A percentile compares a stretch with the other conserved stretches of the same genome.
phyloP scores from a whole-genome alignment of 192 early-diverging fungal species.

The Coemansia sp. region DNA sequence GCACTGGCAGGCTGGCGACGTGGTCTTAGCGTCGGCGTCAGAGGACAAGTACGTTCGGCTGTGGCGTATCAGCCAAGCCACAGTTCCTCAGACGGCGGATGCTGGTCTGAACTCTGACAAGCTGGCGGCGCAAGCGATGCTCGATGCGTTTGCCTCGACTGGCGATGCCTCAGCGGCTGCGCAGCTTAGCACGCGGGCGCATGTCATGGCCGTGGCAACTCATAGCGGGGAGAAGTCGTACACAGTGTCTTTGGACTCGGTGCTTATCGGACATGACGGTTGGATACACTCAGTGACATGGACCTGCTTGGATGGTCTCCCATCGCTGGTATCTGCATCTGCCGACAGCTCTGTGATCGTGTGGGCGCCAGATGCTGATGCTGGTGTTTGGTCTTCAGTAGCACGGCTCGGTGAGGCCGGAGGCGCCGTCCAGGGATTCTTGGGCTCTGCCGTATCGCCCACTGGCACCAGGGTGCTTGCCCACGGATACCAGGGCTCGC shows the following conservation, averaged over 20 bases:
- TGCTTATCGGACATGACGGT: conserved; percentile 95
- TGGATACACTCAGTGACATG: conserved; percentile 90
- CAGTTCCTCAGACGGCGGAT: not conserved
- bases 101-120: not conserved
- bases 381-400: conserved; percentile 83
- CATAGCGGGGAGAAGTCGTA: conserved; percentile 8
- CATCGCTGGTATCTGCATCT: conserved; percentile 81
- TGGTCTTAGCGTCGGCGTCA: conserved; percentile 86
- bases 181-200: conserved; percentile 86
- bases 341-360: conserved; percentile 92
- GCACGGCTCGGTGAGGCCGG: conserved; percentile 91
- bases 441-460: conserved; percentile 73
- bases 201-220: conserved; percentile 31
- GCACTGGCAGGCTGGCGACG: conserved; percentile 73
- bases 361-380: conserved; percentile 80
- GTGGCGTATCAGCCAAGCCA: conserved; percentile 62
- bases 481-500: conserved; percentile 80
- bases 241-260: conserved; percentile 82
- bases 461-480: conserved; percentile 71
- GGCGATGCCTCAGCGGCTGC: conserved; percentile 4
- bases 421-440: conserved; percentile 80
- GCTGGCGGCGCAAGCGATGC: conserved; percentile 22
- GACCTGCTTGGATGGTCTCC: conserved; percentile 53
- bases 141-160: conserved; percentile 20
- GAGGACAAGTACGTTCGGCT: conserved; percentile 94